Percentiles rank a stretch among this genome's conserved stretches.
Evolutionary conservation across 805 yeast species (phyloP).

Genomic region (Scheffersomyces ergatensis): DNA sequence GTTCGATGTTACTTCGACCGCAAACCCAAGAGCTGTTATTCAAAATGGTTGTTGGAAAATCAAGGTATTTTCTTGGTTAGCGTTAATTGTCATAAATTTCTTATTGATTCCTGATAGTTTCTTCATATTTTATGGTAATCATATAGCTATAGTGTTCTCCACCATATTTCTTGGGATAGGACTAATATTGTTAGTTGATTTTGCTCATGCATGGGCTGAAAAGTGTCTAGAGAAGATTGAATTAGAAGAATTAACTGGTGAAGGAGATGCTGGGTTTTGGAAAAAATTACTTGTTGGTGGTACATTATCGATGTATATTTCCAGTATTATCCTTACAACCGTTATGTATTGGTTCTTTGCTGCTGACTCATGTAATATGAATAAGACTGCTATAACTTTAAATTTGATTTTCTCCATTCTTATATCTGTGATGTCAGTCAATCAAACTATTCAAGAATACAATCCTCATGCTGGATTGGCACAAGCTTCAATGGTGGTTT

Average conservation of each 20-base stretch:
- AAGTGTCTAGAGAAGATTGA: conserved; percentile 89
- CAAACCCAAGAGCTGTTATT: conserved; percentile 72
- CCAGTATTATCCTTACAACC: conserved; percentile 67
- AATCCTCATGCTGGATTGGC: conserved; percentile 97
- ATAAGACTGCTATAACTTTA: conserved; percentile 79
- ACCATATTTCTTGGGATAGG: conserved; percentile 88
- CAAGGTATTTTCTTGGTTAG: conserved; percentile 61
- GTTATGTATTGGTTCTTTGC: conserved; percentile 85
- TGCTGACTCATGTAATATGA: conserved; percentile 78
- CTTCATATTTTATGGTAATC: conserved; percentile 87
- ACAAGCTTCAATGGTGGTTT: conserved; percentile 92
- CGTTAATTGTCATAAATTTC: conserved; percentile 61
- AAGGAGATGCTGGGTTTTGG: conserved; percentile 65
- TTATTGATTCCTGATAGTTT: conserved; percentile 78
- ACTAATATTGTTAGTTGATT: conserved; percentile 84
- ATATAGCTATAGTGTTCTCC: conserved; percentile 80
- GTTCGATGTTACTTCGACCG: conserved; percentile 72
- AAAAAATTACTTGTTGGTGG: conserved; percentile 79
- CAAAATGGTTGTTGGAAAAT: conserved; percentile 93
- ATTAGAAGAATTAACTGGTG: conserved; percentile 58
- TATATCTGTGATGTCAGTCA: conserved; percentile 69
- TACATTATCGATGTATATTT: conserved; percentile 79
- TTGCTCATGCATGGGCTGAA: conserved; percentile 99
- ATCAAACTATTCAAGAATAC: conserved; percentile 82
- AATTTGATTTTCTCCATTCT: conserved; percentile 66